Percentiles rank a stretch among this genome's conserved stretches.
Conservation (phyloP, 441 rosid species). For the Arabidopsis hybrid region DNA sequence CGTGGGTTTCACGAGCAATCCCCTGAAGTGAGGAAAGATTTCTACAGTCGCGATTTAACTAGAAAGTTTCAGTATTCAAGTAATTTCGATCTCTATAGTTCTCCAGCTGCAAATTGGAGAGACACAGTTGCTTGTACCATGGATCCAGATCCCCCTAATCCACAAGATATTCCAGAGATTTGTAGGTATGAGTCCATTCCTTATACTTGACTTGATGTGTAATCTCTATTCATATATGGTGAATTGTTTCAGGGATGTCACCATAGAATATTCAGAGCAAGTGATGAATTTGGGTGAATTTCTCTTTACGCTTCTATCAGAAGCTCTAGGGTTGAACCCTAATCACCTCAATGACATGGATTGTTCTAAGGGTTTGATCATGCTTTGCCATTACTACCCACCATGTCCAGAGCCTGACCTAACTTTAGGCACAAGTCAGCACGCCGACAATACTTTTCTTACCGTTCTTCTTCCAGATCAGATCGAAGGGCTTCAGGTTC, state of each 20-base stretch:
- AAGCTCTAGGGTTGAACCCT: constrained; percentile 60
- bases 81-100: neutral
- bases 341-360: constrained; percentile 56
- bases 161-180: neutral
- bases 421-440: constrained; percentile 53
- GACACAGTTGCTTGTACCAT: neutral
- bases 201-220: neutral
- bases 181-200: neutral
- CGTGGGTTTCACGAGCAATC: neutral
- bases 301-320: constrained; percentile 55
- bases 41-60: neutral
- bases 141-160: neutral
- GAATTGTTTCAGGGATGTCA: neutral
- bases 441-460: constrained; percentile 36
- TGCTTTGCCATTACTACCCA: constrained; percentile 63
- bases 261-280: neutral
- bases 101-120: neutral
- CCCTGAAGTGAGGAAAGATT: neutral
- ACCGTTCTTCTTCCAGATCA: constrained; percentile 57
- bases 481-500: constrained; percentile 64
- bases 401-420: constrained; percentile 65
- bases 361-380: constrained; percentile 31
- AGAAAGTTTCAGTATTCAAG: neutral
- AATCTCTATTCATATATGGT: neutral
- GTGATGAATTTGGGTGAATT: constrained; percentile 49